A percentile compares a stretch with the other conserved stretches of the same genome.
Evolutionary conservation across 176 grass and related monocot genomes (phyloP).

Genomic region (Avena sativa): DNA sequence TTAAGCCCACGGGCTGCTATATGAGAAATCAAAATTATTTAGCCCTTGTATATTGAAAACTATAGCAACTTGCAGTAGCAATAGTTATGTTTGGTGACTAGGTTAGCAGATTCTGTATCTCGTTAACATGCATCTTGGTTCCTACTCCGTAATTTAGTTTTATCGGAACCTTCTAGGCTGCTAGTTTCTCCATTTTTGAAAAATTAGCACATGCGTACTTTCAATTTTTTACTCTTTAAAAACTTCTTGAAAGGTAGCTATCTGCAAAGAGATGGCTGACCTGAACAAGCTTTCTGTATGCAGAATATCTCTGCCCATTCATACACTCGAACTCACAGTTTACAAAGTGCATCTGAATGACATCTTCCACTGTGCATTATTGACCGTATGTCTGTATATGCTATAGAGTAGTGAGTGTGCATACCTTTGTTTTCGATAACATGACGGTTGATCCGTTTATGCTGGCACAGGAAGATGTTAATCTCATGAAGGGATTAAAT

Average conservation of each 20-base stretch:
- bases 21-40: not conserved
- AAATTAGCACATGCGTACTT: not conserved
- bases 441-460: not conserved
- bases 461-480: conserved; percentile 52
- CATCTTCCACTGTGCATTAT: not conserved
- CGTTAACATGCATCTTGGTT: not conserved
- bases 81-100: not conserved
- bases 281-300: not conserved
- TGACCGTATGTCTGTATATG: not conserved
- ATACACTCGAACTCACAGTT: not conserved
- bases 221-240: not conserved
- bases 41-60: not conserved
- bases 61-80: not conserved
- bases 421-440: not conserved
- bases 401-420: not conserved
- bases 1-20: not conserved
- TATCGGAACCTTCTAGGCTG: not conserved
- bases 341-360: not conserved
- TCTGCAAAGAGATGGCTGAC: not conserved
- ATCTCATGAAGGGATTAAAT: conserved; percentile 68
- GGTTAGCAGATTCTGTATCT: not conserved
- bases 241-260: not conserved
- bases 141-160: not conserved
- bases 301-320: not conserved
- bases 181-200: not conserved